Percentiles rank a stretch among this genome's conserved stretches.
Evolutionary conservation across 2,329 filamentous ascomycete species (phyloP).

Genomic region (Orbilia ellipsospora): DNA sequence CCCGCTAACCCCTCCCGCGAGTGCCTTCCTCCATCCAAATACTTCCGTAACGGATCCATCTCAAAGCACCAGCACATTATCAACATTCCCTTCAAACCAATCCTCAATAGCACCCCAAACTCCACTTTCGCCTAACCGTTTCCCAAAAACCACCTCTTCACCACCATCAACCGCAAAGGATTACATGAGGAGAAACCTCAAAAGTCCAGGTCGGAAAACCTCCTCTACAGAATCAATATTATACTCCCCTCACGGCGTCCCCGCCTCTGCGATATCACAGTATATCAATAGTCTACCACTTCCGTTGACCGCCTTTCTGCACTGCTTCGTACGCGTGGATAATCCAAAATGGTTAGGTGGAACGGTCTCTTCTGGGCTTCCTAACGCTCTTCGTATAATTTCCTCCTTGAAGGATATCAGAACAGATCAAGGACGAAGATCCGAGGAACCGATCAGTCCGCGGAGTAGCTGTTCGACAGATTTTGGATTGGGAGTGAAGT

Average conservation of each 20-base stretch:
- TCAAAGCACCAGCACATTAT: conserved; percentile 53
- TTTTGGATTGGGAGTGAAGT: conserved; percentile 33
- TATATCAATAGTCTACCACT: conserved; percentile 38
- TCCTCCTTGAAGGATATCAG: conserved; percentile 24
- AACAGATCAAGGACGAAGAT: conserved; percentile 14
- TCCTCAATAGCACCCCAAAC: conserved; percentile 15
- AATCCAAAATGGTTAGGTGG: conserved; percentile 51
- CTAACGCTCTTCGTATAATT: conserved; percentile 39
- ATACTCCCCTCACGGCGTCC: conserved; percentile 54
- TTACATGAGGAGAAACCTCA: conserved; percentile 32
- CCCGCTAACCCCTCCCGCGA: conserved; percentile 26
- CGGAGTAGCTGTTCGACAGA: conserved; percentile 27
- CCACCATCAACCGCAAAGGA: conserved; percentile 11
- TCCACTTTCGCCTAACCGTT: conserved; percentile 55
- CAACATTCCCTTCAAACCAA: conserved; percentile 30
- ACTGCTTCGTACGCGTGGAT: conserved; percentile 50
- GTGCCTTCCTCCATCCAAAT: conserved; percentile 26
- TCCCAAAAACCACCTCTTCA: neutral
- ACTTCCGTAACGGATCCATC: conserved; percentile 16
- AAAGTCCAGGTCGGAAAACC: conserved; percentile 37
- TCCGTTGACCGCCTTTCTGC: conserved; percentile 47
- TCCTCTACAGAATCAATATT: conserved; percentile 36
- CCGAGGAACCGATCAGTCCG: conserved; percentile 39
- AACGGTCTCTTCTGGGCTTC: conserved; percentile 33
- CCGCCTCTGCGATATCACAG: conserved; percentile 41